A percentile compares a stretch with the other conserved stretches of the same genome.
Conservation (phyloP, 768 basidiomycete genomes). For the Rubroboletus pulcherrimus region DNA sequence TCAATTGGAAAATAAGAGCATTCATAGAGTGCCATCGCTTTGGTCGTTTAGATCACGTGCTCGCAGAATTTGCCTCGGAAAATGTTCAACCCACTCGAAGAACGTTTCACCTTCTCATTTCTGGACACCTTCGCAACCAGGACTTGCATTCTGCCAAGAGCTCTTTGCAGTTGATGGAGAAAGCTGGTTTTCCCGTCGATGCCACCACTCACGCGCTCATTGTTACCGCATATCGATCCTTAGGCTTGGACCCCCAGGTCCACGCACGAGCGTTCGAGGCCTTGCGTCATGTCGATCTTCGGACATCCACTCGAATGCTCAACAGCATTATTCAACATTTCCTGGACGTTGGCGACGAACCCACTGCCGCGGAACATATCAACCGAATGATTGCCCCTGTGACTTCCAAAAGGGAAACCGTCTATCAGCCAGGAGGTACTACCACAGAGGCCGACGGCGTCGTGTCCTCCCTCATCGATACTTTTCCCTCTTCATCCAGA, state of each 20-base stretch:
- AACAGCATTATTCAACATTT: conserved; percentile 67
- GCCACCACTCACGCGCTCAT: conserved; percentile 58
- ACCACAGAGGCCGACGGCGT: conserved; percentile 33
- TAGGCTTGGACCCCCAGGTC: conserved; percentile 57
- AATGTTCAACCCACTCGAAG: conserved; percentile 49
- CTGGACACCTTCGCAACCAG: conserved; percentile 65
- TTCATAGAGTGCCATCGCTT: conserved; percentile 53
- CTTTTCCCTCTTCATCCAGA: background rate
- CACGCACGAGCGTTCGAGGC: conserved; percentile 47
- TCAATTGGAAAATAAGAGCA: conserved; percentile 70
- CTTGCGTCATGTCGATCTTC: conserved; percentile 39
- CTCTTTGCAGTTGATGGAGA: conserved; percentile 53
- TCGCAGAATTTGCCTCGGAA: conserved; percentile 48
- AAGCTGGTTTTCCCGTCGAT: conserved; percentile 51
- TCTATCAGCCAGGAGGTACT: conserved; percentile 18
- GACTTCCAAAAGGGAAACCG: conserved; percentile 22
- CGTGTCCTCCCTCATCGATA: conserved; percentile 1
- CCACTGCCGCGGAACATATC: conserved; percentile 44
- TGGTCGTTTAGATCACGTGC: conserved; percentile 39
- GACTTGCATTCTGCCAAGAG: conserved; percentile 54
- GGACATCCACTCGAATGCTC: conserved; percentile 49
- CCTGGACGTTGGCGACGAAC: conserved; percentile 52
- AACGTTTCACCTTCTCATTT: conserved; percentile 67
- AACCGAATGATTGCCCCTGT: conserved; percentile 47
- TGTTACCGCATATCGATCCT: conserved; percentile 51